A percentile compares a stretch with the other conserved stretches of the same genome.
phyloP scores from a whole-genome alignment of 306 rosid genomes.

The Sphenostylis stenocarpa region DNA sequence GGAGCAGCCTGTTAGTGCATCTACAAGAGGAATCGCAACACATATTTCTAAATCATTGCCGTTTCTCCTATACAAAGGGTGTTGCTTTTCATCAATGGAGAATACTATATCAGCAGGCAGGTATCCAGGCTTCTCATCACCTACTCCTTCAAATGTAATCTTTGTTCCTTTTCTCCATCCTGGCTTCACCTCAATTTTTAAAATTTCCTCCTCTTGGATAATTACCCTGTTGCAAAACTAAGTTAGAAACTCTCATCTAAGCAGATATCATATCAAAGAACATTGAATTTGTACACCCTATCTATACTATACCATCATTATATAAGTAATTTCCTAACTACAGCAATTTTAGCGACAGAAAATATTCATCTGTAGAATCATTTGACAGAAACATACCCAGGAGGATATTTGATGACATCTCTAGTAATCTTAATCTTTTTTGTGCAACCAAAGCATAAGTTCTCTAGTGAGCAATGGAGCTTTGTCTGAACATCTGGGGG shows the following conservation, averaged over 20 bases:
- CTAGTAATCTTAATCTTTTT: conserved; percentile 73
- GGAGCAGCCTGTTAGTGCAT: conserved; percentile 82
- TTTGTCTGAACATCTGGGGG: conserved; percentile 67
- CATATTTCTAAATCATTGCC: conserved; percentile 72
- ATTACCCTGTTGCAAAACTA: conserved; percentile 55
- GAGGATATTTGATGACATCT: conserved; percentile 55
- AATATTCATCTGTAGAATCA: background rate
- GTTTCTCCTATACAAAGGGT: conserved; percentile 61
- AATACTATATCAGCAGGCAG: conserved; percentile 84
- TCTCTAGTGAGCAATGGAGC: conserved; percentile 70
- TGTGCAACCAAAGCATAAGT: conserved; percentile 66
- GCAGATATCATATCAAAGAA: background rate
- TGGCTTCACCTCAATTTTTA: conserved; percentile 72
- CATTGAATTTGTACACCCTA: background rate
- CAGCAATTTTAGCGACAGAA: background rate
- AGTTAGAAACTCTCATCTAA: conserved; percentile 26
- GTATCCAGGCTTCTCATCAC: conserved; percentile 89
- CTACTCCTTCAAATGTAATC: conserved; percentile 83
- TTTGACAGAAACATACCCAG: conserved; percentile 56
- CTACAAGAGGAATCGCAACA: conserved; percentile 66
- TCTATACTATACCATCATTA: background rate
- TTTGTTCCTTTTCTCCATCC: conserved; percentile 93
- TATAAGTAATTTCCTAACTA: background rate
- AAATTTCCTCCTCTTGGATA: conserved; percentile 61
- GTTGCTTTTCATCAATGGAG: conserved; percentile 66